Evolutionary conservation across 2,329 filamentous ascomycete genomes (phyloP), one percentile per base, ranked within the genome.

Genomic region (Dothiorella sarmentorum): DNA sequence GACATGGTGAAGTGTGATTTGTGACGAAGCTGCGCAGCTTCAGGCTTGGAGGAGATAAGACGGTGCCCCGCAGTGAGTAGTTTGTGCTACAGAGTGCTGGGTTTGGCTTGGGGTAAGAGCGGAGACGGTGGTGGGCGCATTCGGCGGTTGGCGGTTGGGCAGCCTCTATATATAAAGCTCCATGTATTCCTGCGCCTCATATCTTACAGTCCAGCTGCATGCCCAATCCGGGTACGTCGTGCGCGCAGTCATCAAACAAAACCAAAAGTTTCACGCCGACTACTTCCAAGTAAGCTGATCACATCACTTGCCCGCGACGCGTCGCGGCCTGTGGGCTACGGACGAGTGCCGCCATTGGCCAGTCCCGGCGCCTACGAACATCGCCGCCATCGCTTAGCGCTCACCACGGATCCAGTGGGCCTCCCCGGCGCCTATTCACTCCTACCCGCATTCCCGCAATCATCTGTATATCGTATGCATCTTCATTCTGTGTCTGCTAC

Each of bases 91-190:
- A 22, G 51, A 18, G 51, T 7, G n/a, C 18, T 22, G 38, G 26
- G 52, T 38, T 22, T 22, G 37, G 52, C 26, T 24, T 26, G 18
- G 37, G 33, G 38, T 20, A 29, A 35, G 24, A 24, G 52, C 37
- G 40, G 51, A 43, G 51, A 42, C 7, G 38, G 20, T 55, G 35
- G 24, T 24, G 13, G 51, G 38, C 38, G 51, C 51, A 22, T 55
- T n/a, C n/a, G n/a, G n/a, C n/a, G n/a, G 37, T 7, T 43, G 35
- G 51, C 35, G 51, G 51, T 40, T 38, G 52, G 52, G 52, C 52
- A 29, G 13, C 33, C 49, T 53, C 49, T 53, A 38, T 53, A 38
- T 53, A 53, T 53, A 40, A 38, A 53, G 49, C 49, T 53, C 26
- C 26, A 17, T 18, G 31, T 31, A 38, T 15, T 7, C n/a, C 33